A percentile compares a stretch with the other conserved stretches of the same genome.
phyloP scores from a whole-genome alignment of 495 filamentous ascomycete species.

The Penicillium salamii region DNA sequence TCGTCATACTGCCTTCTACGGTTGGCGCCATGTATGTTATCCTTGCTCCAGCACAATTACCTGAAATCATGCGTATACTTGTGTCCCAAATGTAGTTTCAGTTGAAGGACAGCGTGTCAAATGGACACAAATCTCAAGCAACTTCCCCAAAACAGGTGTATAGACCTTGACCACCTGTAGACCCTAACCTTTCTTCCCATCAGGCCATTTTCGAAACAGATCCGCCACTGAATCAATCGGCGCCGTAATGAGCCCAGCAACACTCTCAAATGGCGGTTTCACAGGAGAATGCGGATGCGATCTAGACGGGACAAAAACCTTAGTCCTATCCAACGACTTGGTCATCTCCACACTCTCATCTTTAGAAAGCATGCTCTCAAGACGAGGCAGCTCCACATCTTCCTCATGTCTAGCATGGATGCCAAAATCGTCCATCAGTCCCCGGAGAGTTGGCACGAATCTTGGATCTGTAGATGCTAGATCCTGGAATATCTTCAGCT shows the following conservation, averaged over 20 bases:
- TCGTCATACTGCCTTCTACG: too few relatives aligned
- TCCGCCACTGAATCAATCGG: conserved; percentile 26
- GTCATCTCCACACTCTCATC: conserved; percentile 44
- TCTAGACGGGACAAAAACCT: conserved; percentile 56
- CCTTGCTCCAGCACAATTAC: too few relatives aligned
- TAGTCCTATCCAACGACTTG: conserved; percentile 52
- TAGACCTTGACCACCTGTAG: too few relatives aligned
- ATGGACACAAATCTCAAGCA: too few relatives aligned
- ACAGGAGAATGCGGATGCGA: conserved; percentile 45
- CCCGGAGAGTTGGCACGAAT: conserved; percentile 50
- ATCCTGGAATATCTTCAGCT: conserved; percentile 57
- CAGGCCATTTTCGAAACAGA: conserved; percentile 33
- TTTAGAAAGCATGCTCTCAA: conserved; percentile 45
- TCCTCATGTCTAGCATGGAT: conserved; percentile 60
- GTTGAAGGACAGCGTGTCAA: too few relatives aligned
- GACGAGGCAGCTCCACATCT: conserved; percentile 46
- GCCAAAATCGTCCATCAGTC: conserved; percentile 46
- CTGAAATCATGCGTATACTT: too few relatives aligned
- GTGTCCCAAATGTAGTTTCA: too few relatives aligned
- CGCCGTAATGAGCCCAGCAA: conserved; percentile 21
- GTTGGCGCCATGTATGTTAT: too few relatives aligned
- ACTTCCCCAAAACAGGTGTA: too few relatives aligned
- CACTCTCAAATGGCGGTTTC: conserved; percentile 27
- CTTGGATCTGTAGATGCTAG: conserved; percentile 39
- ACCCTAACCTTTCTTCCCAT: not conserved